Percentiles rank a stretch among this genome's conserved stretches.
phyloP scores from a whole-genome alignment of 2,329 filamentous ascomycete genomes.

The Mycocentrospora acerina region DNA sequence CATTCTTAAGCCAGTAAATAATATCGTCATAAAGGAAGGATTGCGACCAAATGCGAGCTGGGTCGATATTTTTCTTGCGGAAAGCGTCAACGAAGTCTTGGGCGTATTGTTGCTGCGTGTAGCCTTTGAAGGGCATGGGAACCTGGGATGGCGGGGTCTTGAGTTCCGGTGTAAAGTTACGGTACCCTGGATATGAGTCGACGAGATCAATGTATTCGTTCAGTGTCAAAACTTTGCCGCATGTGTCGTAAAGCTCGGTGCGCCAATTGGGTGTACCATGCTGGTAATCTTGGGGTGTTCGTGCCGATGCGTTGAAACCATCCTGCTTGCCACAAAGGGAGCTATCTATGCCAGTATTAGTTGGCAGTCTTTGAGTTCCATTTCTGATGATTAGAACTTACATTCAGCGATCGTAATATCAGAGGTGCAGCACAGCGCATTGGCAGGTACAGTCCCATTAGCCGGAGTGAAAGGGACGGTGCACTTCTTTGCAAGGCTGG shows the following conservation, averaged over 20 bases:
- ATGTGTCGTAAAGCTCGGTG: slow-evolving; percentile 64
- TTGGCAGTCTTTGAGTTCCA: neutral
- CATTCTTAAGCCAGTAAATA: slow-evolving; percentile 64
- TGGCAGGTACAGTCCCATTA: slow-evolving; percentile 18
- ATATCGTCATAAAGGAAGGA: slow-evolving; percentile 64
- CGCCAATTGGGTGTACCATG: slow-evolving; percentile 59
- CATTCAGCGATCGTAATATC: slow-evolving; percentile 22
- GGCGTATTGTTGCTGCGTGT: slow-evolving; percentile 64
- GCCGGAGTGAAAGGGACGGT: slow-evolving; percentile 62
- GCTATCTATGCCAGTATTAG: no score
- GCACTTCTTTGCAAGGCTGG: slow-evolving; percentile 66
- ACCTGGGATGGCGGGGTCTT: slow-evolving; percentile 61
- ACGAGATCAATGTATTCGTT: slow-evolving; percentile 62
- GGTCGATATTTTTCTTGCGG: slow-evolving; percentile 36
- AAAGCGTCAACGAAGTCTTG: slow-evolving; percentile 58
- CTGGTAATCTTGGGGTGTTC: slow-evolving; percentile 57
- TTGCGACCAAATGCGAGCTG: slow-evolving; percentile 53
- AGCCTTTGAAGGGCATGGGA: slow-evolving; percentile 64
- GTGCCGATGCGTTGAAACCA: slow-evolving; percentile 62
- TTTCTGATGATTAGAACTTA: no score
- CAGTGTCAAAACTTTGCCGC: slow-evolving; percentile 59
- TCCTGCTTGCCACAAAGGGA: slow-evolving; percentile 27
- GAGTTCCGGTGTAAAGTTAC: slow-evolving; percentile 66
- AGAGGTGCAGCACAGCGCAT: slow-evolving; percentile 19
- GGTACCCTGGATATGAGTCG: slow-evolving; percentile 51